Percentiles rank a stretch among this genome's conserved stretches.
phyloP scores from a whole-genome alignment of 148 eudicot species.

The Agrostemma githago region DNA sequence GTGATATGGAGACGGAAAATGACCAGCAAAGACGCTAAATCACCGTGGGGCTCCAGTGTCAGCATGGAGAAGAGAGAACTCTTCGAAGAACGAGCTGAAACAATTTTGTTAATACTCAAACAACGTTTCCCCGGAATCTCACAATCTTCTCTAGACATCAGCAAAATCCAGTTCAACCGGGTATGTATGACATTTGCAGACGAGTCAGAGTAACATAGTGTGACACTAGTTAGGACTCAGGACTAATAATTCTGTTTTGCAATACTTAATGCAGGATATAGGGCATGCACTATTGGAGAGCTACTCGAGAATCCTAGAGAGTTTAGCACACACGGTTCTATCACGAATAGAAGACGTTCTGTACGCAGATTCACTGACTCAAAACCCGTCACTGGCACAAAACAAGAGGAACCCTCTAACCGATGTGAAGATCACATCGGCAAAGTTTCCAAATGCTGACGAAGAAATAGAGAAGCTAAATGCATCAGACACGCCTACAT shows the following conservation, averaged over 20 bases:
- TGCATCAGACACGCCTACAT: conserved; percentile 41
- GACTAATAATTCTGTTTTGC: neutral
- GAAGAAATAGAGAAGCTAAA: conserved; percentile 59
- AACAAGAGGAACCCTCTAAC: conserved; percentile 26
- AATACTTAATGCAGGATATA: conserved; percentile 45
- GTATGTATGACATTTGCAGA: conserved; percentile 30
- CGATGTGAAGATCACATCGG: conserved; percentile 27
- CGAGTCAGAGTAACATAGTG: neutral
- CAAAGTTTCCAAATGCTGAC: conserved; percentile 36
- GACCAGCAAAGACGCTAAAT: conserved; percentile 53
- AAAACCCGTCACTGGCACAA: conserved; percentile 43
- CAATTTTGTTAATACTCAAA: conserved; percentile 52
- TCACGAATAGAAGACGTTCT: conserved; percentile 78
- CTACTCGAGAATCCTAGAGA: conserved; percentile 78
- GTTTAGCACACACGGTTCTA: conserved; percentile 65
- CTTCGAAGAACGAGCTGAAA: conserved; percentile 69
- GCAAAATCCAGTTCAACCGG: conserved; percentile 63
- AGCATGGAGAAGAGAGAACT: conserved; percentile 72
- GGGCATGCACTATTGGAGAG: conserved; percentile 75
- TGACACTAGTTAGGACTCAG: too few species aligned
- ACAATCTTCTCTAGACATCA: conserved; percentile 64
- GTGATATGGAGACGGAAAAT: conserved; percentile 74
- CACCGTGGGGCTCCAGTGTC: conserved; percentile 62
- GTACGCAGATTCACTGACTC: conserved; percentile 48
- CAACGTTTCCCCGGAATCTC: conserved; percentile 62